These are phyloP conservation scores for Solanum pinnatisectum DNA, from an alignment of 257 asterid species.

Conservation along the genomic window DNA sequence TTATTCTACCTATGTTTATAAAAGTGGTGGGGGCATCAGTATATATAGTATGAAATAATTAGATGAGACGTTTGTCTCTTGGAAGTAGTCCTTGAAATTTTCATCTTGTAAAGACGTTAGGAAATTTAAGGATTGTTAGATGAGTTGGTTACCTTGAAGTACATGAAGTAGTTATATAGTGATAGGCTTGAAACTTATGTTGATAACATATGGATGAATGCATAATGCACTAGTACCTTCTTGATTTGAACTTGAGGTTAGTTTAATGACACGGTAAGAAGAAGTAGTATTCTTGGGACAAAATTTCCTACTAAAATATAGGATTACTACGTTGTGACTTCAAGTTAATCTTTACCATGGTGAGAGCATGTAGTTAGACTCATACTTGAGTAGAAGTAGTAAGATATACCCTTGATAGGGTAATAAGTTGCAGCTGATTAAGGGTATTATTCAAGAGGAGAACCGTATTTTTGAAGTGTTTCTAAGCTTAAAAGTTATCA, in stretches of 20 bases:
- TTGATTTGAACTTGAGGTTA: too few relatives aligned
- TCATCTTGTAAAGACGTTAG: neutral
- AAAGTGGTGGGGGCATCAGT: neutral
- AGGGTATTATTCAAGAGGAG: too few relatives aligned
- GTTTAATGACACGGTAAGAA: too few relatives aligned
- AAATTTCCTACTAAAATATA: neutral
- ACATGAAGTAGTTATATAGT: neutral
- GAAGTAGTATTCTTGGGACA: neutral
- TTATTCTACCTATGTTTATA: neutral
- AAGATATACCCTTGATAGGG: too few relatives aligned
- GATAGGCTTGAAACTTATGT: neutral
- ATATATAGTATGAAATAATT: neutral
- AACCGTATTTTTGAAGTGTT: too few relatives aligned
- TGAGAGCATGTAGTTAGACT: neutral
- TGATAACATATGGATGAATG: neutral
- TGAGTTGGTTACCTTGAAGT: neutral
- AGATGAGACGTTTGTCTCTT: neutral
- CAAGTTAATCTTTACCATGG: neutral
- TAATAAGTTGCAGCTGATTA: too few relatives aligned
- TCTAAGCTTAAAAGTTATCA: too few relatives aligned
- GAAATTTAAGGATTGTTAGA: too few relatives aligned
- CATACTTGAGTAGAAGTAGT: neutral
- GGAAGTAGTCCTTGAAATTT: neutral
- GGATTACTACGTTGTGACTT: neutral
- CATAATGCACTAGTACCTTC: neutral